Evolutionary conservation across 352 stramenopile genomes (phyloP), one percentile per base, ranked within the genome.

Genomic region (Thalassiosira allenii): DNA sequence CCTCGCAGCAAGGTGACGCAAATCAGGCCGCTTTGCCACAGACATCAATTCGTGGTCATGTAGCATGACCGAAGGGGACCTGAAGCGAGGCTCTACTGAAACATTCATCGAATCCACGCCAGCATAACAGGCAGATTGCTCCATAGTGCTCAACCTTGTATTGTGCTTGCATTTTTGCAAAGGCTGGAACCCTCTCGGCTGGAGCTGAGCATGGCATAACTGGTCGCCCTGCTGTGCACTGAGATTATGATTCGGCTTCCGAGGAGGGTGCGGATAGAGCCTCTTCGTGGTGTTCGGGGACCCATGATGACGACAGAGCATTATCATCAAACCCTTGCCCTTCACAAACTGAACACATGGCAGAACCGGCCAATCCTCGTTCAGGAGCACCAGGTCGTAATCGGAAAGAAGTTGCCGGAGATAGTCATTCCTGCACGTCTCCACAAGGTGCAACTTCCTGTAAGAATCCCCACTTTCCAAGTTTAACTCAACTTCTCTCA

Each of bases 401-500:
- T 53, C 17, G 37, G 17, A 47, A 9, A 17, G 37, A 17, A 47
- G 20, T 67, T 32, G 2, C 3, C 58, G 58, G 11, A 67, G 27
- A 20, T 53, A 67, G 32, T 67, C 58, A 5, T 53, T 14, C 14
- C 58, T 5, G 11, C 25, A 67, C 9, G 5, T 67, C 32, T 67
- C 58, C 0, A 53, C n/a, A 22, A 67, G 20, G n/a, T 52, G 41
- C 22, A 67, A 32, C 58, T 53, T 49, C 8, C 20, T 57, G 17
- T 29, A 57, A 12, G 6, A 20, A 29, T 12, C 9, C 8, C 49
- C 22, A 17, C 17, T 17, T 47, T 9, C 8, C 8, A 75, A 57
- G 41, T 72, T 78, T 2, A 78, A 37, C 41, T 61, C 12, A 59
- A 78, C 68, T 53, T 71, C 71, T 9, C 44, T 27, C 25, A 78